Base-by-base conservation (phyloP, 495 filamentous ascomycete genomes). In the Mytilinidion resinicola region DNA sequence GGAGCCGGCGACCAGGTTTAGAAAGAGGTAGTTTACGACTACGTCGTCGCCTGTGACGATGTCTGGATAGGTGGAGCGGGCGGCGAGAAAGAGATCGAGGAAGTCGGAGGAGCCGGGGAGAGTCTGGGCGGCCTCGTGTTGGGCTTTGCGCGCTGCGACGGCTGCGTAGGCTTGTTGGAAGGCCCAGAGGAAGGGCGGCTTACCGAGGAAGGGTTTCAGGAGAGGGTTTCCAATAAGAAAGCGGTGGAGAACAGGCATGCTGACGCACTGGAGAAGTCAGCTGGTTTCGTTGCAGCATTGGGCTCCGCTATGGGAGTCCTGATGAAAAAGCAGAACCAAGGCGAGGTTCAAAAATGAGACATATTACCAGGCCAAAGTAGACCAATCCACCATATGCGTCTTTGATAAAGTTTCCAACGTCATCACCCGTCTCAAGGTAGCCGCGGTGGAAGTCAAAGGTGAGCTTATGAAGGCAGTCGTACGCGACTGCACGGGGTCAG, bases 401-500 rank as follows among this genome's bases (percentile, higher is more conserved):
- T 35, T 60, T 43, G 0, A 72, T 42, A 54, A 54, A 67, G 58
- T 21, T 64, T 59, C 49, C 61, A 17, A 54, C 50, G 50, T 65
- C 62, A 9, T 48, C 35, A 11, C 54, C 61, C 10, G 19, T 46
- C 60, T 56, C 71, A 48, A 53, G 63, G 58, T 39, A 68, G n/a
- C 68, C 71, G 4, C 71, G 53, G 37, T 60, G 60, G 34, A 69
- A 47, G 9, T 65, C 69, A 54, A 74, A 74, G 33, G 72, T 74
- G 34, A 68, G 57, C 43, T 72, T 63, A 36, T 70, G 66, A 56
- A 74, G 71, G 3, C 58, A 62, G 55, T 74, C 73, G 67, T 69
- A 76, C 15, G 73, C 72, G 56, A 72, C 72, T 74, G 47, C 15
- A 17, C 9, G 12, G 15, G 14, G 42, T 46, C 20, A 46, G 12